Evolutionary conservation across 352 stramenopile species (phyloP).

Genomic region (Pythium aristosporum): DNA sequence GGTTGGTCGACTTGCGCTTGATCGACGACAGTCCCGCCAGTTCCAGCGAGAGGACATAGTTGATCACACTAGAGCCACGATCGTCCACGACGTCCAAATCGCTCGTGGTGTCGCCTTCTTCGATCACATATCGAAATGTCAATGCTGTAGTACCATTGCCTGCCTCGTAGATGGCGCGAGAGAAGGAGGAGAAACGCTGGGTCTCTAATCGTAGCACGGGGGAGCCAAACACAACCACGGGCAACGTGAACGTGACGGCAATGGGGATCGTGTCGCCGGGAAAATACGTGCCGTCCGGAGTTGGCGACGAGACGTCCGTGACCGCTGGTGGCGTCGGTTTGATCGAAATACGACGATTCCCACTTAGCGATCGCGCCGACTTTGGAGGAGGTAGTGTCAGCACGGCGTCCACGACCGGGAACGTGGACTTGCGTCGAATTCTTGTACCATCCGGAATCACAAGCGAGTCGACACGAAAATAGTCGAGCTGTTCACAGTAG

Average conservation of each 20-base stretch:
- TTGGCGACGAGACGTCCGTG: constrained; percentile 33
- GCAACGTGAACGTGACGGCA: constrained; percentile 59
- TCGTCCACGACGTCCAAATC: constrained; percentile 57
- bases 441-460: constrained; percentile 29
- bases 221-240: constrained; percentile 54
- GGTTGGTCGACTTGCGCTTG: constrained; percentile 45
- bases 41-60: constrained; percentile 51
- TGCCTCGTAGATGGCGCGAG: constrained; percentile 27
- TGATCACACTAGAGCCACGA: constrained; percentile 33
- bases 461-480: constrained; percentile 48
- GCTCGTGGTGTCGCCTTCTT: constrained; percentile 36
- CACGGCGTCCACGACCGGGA: constrained; percentile 41
- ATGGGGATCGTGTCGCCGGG: constrained; percentile 55
- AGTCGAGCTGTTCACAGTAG: constrained; percentile 67
- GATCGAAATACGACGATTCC: constrained; percentile 49
- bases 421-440: constrained; percentile 50
- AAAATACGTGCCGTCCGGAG: constrained; percentile 49
- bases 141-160: constrained; percentile 49
- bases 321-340: constrained; percentile 50
- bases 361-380: constrained; percentile 45
- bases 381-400: constrained; percentile 46
- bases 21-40: constrained; percentile 39
- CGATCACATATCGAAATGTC: constrained; percentile 50
- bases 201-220: constrained; percentile 43
- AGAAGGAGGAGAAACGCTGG: not conserved